These are phyloP conservation scores for Spergularia azorica DNA, from an alignment of 179 eudicot species.

Conservation along the genomic window DNA sequence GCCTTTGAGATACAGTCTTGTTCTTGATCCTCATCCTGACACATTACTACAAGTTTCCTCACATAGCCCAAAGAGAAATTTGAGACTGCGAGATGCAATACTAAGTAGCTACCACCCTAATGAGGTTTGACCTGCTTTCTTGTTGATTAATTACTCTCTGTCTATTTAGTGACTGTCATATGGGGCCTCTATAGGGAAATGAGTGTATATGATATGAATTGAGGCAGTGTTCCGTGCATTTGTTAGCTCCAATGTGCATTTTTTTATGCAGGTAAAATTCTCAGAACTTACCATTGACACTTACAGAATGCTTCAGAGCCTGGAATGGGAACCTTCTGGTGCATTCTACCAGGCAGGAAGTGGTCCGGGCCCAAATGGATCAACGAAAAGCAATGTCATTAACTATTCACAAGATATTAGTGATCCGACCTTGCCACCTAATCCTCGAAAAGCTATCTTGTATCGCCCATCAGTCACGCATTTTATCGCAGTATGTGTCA, in stretches of 20 bases:
- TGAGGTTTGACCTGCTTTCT: slow-evolving; percentile 54
- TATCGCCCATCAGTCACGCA: slow-evolving; percentile 81
- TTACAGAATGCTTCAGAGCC: slow-evolving; percentile 83
- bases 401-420: slow-evolving; percentile 58
- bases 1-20: slow-evolving; percentile 91
- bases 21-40: slow-evolving; percentile 85
- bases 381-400: slow-evolving; percentile 44
- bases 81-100: slow-evolving; percentile 73
- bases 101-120: slow-evolving; percentile 80
- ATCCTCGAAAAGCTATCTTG: slow-evolving; percentile 81
- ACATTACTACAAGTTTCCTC: slow-evolving; percentile 53
- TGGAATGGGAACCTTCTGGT: slow-evolving; percentile 98
- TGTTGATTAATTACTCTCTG: slow-evolving; percentile 10
- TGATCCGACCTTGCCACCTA: slow-evolving; percentile 87
- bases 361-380: slow-evolving; percentile 56
- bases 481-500: slow-evolving; percentile 70
- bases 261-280: slow-evolving; percentile 62
- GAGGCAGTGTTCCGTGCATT: background rate
- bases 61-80: slow-evolving; percentile 54
- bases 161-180: slow-evolving; percentile 11
- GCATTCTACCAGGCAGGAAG: slow-evolving; percentile 68
- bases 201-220: background rate
- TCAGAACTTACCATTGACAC: slow-evolving; percentile 87
- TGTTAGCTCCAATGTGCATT: background rate
- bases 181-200: background rate